phyloP scores from a whole-genome alignment of 306 rosid genomes.

The Pachyrhizus erosus region DNA sequence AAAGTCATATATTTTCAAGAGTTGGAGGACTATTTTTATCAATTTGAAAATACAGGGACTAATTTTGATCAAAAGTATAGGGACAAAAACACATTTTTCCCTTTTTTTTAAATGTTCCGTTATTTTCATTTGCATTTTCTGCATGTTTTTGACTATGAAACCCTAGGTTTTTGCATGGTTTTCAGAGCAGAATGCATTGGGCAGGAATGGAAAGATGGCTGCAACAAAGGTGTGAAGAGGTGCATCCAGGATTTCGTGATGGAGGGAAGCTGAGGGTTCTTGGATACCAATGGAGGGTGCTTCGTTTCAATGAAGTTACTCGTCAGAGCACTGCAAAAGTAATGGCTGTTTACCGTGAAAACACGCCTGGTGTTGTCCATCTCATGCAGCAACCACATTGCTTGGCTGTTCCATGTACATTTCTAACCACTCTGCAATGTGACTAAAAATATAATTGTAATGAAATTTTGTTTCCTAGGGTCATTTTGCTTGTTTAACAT shows the following conservation, averaged over 20 bases:
- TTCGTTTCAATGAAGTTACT: slow-evolving; percentile 80
- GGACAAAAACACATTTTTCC: too few relatives aligned
- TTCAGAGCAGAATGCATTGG: slow-evolving; percentile 68
- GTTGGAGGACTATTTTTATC: too few relatives aligned
- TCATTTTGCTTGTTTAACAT: not conserved
- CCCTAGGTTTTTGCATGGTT: slow-evolving; percentile 10
- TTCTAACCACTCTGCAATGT: slow-evolving; percentile 11
- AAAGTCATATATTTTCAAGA: too few relatives aligned
- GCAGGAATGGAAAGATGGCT: slow-evolving; percentile 73
- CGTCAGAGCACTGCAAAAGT: slow-evolving; percentile 90
- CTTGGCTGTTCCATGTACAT: slow-evolving; percentile 89
- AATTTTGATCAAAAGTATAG: too few relatives aligned
- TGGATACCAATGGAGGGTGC: slow-evolving; percentile 93
- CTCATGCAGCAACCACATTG: slow-evolving; percentile 92
- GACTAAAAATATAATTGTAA: not conserved
- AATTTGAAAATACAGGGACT: too few relatives aligned
- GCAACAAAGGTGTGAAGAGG: slow-evolving; percentile 62
- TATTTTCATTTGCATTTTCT: not conserved
- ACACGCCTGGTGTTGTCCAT: slow-evolving; percentile 60
- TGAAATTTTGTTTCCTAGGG: not conserved
- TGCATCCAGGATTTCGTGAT: slow-evolving; percentile 46
- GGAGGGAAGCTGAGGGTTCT: slow-evolving; percentile 64
- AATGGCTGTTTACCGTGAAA: slow-evolving; percentile 60
- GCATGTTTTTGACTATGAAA: not conserved
- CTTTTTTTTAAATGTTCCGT: not conserved